Percentiles rank a stretch among this genome's conserved stretches.
These are phyloP conservation scores for Phytophthora brassicae DNA, from an alignment of 352 stramenopile species.

Conservation along the genomic window DNA sequence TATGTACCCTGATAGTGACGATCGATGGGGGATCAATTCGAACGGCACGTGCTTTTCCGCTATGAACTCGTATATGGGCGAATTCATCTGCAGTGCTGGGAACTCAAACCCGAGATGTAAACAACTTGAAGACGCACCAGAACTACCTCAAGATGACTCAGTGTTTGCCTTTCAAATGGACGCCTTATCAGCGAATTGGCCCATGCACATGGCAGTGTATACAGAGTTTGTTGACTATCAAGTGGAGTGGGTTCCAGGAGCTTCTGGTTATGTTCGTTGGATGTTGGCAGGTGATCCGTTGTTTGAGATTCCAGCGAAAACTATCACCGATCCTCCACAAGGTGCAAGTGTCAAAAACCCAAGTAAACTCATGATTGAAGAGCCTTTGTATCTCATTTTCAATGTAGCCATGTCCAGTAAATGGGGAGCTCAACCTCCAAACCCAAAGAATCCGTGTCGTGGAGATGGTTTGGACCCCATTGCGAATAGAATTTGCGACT, in stretches of 20 bases:
- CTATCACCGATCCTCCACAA: constrained; percentile 58
- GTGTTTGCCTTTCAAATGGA: constrained; percentile 84
- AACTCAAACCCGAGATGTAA: constrained; percentile 34
- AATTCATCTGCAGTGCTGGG: constrained; percentile 46
- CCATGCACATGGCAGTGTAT: constrained; percentile 52
- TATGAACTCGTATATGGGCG: constrained; percentile 49
- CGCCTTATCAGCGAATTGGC: constrained; percentile 58
- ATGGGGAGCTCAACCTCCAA: constrained; percentile 82
- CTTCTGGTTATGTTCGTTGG: constrained; percentile 63
- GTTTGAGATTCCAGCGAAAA: constrained; percentile 82
- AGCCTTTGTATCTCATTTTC: constrained; percentile 95
- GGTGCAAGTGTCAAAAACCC: constrained; percentile 55
- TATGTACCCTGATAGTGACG: constrained; percentile 19
- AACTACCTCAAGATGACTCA: constrained; percentile 4
- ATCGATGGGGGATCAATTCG: constrained; percentile 49
- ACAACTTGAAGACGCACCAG: constrained; percentile 6
- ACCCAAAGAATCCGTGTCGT: constrained; percentile 56
- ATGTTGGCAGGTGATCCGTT: constrained; percentile 85
- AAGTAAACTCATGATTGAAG: constrained; percentile 91
- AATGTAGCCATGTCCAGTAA: constrained; percentile 94
- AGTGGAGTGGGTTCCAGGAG: constrained; percentile 62
- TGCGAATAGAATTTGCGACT: constrained; percentile 58
- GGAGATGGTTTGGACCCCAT: constrained; percentile 46
- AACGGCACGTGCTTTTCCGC: constrained; percentile 51
- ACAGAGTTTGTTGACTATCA: constrained; percentile 48